Base-by-base conservation (phyloP, 306 rosid species). In the Alnus rubra region DNA sequence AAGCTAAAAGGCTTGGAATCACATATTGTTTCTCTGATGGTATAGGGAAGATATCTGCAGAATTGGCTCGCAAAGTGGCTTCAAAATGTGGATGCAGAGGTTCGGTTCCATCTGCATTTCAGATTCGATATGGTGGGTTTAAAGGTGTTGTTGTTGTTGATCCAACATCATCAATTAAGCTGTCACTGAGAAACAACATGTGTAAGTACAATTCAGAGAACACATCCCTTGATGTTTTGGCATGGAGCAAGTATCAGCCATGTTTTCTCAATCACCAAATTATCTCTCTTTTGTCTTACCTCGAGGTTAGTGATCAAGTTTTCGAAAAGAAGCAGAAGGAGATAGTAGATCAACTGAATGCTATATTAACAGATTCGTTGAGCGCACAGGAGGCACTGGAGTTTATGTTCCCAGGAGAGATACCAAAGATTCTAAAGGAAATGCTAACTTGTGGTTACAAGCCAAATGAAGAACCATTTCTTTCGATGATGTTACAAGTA, bases 131-230 rank as follows among this genome's bases (percentile, higher is more conserved):
- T 0, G 28, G 28, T 23, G 28, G 28, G 28, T 23, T 23, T 87
- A 87, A 84, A 77, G 90, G 90, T 15, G 85, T 87, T 52, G 90
- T 87, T 31, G 88, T 83, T 7, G 76, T 84, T 8, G 90, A 87
- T 71, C 90, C 90, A 0, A 74, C 80, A 2, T 63, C 80, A 16
- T 3, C 73, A 9, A 58, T 10, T 74, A 87, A 84, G 42, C 48
- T 87, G 70, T 75, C 90, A 12, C 33, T 87, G 71, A 74, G 88
- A 45, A 28, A 76, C 1, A 87, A 88, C 79, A 84, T 87, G 90
- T 33, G 54, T 19, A 87, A 84, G 76, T 84, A 76, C 58, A 14
- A 79, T 39, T 84, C 88, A 6, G 2, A 4, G 35, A 80, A 82
- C 71, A 82, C 14, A 2, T 76, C 35, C 51, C 62, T 87, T 0